Conservation (phyloP, 306 rosid species). For the Quercus glauca region DNA sequence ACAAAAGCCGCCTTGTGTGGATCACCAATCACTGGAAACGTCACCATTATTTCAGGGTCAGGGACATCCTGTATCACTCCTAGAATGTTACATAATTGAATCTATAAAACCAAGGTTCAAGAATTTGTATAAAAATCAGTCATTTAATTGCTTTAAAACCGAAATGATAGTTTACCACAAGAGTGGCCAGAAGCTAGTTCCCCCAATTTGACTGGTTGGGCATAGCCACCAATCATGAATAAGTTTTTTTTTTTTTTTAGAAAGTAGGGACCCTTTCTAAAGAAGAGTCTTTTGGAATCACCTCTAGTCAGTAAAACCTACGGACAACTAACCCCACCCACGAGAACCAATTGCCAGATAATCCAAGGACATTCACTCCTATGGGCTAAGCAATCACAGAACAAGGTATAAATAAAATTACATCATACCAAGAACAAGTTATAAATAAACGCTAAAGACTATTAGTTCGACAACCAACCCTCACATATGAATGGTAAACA, state of each 20-base stretch:
- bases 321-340: too few species aligned
- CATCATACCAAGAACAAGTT: neutral
- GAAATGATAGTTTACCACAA: neutral
- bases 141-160: neutral
- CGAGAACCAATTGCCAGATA: too few species aligned
- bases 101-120: neutral
- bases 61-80: constrained; percentile 64
- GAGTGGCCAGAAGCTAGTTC: neutral
- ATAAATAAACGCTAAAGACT: neutral
- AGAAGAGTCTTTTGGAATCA: too few species aligned
- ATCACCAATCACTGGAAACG: constrained; percentile 79
- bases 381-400: neutral
- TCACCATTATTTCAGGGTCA: constrained; percentile 83
- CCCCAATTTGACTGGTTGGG: neutral
- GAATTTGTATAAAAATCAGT: neutral
- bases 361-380: too few species aligned
- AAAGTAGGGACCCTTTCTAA: too few species aligned
- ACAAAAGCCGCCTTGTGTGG: constrained; percentile 70
- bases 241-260: too few species aligned
- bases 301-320: too few species aligned
- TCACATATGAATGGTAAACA: constrained; percentile 6
- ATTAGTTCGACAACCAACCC: neutral
- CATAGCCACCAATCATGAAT: neutral
- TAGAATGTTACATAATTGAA: constrained; percentile 9
- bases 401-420: neutral